Evolutionary conservation across 2,329 filamentous ascomycete species (phyloP).

Genomic region (Thelonectria olida): DNA sequence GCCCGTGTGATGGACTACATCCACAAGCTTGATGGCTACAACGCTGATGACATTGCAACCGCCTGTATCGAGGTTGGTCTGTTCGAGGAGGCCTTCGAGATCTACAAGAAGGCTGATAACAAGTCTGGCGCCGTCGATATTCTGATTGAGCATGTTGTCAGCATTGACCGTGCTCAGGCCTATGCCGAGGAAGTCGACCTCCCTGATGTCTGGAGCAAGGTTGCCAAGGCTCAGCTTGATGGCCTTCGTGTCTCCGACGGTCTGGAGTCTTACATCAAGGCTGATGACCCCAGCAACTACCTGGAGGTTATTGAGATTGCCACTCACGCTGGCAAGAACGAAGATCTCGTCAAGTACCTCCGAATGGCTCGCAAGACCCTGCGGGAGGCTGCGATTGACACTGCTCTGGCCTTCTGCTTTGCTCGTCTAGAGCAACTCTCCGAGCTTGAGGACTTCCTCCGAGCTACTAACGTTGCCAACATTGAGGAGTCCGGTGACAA

Average conservation of each 20-base stretch:
- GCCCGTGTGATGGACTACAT: constrained; percentile 96
- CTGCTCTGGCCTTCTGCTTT: constrained; percentile 91
- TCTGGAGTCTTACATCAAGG: constrained; percentile 97
- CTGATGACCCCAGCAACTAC: constrained; percentile 91
- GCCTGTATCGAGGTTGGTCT: constrained; percentile 95
- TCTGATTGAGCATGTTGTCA: constrained; percentile 94
- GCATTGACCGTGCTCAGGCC: constrained; percentile 95
- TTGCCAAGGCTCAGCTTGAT: constrained; percentile 97
- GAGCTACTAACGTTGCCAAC: constrained; percentile 92
- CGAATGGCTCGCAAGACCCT: constrained; percentile 98
- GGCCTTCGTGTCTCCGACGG: constrained; percentile 91
- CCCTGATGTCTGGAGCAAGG: constrained; percentile 97
- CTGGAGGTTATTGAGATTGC: constrained; percentile 95
- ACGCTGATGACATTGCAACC: constrained; percentile 89
- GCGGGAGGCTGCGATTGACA: constrained; percentile 93
- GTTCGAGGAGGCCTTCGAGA: constrained; percentile 96
- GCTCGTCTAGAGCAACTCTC: constrained; percentile 90
- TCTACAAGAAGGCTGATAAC: constrained; percentile 97
- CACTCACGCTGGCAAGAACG: constrained; percentile 95
- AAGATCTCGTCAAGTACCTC: constrained; percentile 95
- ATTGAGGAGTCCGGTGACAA: constrained; percentile 98
- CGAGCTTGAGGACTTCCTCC: constrained; percentile 96
- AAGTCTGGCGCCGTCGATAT: constrained; percentile 89
- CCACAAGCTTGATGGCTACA: constrained; percentile 87
- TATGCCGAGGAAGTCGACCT: constrained; percentile 95